Conservation (phyloP, 139 green algal genomes). For the Axilococcus clingmanii region DNA sequence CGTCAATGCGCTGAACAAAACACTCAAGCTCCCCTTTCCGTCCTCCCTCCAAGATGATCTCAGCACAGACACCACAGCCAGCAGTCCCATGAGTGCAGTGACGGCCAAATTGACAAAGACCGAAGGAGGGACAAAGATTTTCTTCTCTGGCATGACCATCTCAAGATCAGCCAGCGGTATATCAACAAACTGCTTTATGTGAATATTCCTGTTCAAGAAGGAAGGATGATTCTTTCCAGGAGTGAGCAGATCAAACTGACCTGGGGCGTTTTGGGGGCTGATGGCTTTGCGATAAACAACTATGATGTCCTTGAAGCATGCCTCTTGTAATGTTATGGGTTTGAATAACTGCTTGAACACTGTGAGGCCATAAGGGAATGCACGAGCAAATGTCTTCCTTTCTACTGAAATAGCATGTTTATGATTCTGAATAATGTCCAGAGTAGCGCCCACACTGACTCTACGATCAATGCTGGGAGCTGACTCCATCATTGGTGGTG, state of each 20-base stretch:
- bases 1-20: constrained; percentile 3
- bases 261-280: not conserved
- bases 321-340: constrained; percentile 51
- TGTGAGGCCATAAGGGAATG: constrained; percentile 35
- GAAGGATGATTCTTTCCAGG: constrained; percentile 1
- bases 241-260: constrained; percentile 19
- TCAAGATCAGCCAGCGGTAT: constrained; percentile 71
- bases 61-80: not conserved
- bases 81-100: not conserved
- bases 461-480: constrained; percentile 10
- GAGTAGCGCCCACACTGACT: not conserved
- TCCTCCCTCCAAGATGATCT: no score
- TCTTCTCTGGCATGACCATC: constrained; percentile 72
- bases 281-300: constrained; percentile 52
- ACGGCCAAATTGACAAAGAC: constrained; percentile 5
- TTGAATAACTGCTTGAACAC: constrained; percentile 42
- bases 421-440: constrained; percentile 2
- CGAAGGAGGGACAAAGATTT: constrained; percentile 3
- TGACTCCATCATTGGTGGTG: not conserved
- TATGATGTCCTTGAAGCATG: constrained; percentile 57
- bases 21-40: not conserved
- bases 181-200: constrained; percentile 58
- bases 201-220: constrained; percentile 43
- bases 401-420: constrained; percentile 7
- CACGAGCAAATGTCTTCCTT: constrained; percentile 15